A percentile compares a stretch with the other conserved stretches of the same genome.
These are phyloP conservation scores for Dioszegia aurantiaca DNA, from an alignment of 768 basidiomycete genomes.

Conservation along the genomic window DNA sequence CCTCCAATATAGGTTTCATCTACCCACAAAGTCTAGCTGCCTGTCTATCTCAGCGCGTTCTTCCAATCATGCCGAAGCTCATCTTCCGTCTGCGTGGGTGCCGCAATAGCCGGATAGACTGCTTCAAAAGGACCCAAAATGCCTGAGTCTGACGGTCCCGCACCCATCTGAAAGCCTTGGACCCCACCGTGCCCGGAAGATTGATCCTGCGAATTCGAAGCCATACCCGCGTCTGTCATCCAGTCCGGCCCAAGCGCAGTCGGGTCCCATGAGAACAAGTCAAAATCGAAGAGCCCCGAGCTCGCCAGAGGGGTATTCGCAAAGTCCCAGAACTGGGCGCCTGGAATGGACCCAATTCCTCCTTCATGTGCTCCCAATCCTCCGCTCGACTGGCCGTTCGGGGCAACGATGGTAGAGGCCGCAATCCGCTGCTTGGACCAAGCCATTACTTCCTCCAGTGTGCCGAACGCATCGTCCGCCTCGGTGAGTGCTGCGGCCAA, in stretches of 20 bases:
- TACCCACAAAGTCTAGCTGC: neutral
- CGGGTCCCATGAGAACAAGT: constrained; percentile 13
- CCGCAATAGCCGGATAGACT: too few relatives aligned
- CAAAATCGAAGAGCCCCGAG: constrained; percentile 7
- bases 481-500: neutral
- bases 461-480: constrained; percentile 9
- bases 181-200: too few relatives aligned
- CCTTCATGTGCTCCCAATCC: too few relatives aligned
- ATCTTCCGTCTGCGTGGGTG: too few relatives aligned
- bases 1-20: neutral
- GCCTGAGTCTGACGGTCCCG: too few relatives aligned
- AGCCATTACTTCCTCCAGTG: neutral
- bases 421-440: neutral
- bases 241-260: constrained; percentile 1
- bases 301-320: neutral
- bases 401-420: too few relatives aligned
- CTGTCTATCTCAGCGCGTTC: neutral
- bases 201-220: too few relatives aligned
- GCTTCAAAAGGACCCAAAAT: too few relatives aligned
- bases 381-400: too few relatives aligned
- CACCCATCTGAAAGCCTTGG: too few relatives aligned
- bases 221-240: neutral
- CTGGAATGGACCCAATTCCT: too few relatives aligned
- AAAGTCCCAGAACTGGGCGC: neutral
- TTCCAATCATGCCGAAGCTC: neutral